These are phyloP conservation scores for Decorospora gaudefroyi DNA, from an alignment of 2,329 filamentous ascomycete species.

Conservation along the genomic window DNA sequence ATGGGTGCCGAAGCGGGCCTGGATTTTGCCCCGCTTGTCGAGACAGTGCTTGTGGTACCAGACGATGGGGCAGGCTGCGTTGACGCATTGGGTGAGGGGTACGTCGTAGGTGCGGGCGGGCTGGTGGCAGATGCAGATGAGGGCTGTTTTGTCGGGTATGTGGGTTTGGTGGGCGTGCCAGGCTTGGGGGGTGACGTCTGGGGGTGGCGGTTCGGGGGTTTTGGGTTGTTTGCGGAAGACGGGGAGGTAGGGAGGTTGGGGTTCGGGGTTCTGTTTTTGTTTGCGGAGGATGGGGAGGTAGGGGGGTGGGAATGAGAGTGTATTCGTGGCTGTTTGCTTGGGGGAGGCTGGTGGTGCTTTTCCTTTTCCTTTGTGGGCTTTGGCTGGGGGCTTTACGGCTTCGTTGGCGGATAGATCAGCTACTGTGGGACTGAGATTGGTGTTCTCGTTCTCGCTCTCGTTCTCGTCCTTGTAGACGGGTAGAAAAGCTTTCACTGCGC, in stretches of 20 bases:
- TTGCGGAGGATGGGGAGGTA: conserved; percentile 12
- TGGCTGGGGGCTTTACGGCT: neutral
- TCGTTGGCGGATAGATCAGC: too few species aligned
- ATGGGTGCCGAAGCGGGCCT: conserved; percentile 10
- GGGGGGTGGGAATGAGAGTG: neutral
- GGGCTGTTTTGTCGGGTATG: conserved; percentile 6
- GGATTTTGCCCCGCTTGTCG: conserved; percentile 18
- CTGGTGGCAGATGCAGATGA: conserved; percentile 27
- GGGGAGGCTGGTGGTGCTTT: too few species aligned
- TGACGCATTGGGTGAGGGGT: conserved; percentile 26
- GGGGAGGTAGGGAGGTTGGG: conserved; percentile 2
- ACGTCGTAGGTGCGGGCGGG: conserved; percentile 10
- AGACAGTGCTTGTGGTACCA: conserved; percentile 34
- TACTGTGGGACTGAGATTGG: too few species aligned
- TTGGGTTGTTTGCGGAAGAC: conserved; percentile 9
- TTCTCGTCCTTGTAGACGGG: too few species aligned
- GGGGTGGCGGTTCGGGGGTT: neutral
- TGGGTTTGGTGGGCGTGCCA: conserved; percentile 4
- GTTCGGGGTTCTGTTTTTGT: neutral
- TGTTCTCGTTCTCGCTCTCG: too few species aligned
- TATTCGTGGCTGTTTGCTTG: too few species aligned
- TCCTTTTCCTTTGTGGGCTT: neutral
- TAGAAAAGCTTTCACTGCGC: too few species aligned
- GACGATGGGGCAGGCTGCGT: conserved; percentile 15
- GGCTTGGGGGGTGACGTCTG: conserved; percentile 3